Percentiles rank a stretch among this genome's conserved stretches.
These are phyloP conservation scores for Daedaleopsis sinensis DNA, from an alignment of 768 basidiomycete genomes.

Conservation along the genomic window DNA sequence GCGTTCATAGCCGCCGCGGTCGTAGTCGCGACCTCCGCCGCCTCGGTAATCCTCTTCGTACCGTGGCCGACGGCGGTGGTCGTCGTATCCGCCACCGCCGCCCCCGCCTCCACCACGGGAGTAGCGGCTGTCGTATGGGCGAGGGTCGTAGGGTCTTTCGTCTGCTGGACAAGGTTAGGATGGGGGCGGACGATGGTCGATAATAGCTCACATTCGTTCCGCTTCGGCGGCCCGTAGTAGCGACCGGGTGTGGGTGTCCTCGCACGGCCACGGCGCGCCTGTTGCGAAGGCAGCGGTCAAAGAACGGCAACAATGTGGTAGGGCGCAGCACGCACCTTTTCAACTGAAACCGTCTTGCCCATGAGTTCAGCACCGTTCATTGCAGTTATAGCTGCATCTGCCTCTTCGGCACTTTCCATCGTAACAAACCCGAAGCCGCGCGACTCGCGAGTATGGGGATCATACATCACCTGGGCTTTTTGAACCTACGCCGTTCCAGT, in stretches of 20 bases:
- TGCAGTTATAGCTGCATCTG: conserved; percentile 86
- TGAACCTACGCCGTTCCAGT: conserved; percentile 47
- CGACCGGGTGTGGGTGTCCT: conserved; percentile 92
- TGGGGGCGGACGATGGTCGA: not conserved
- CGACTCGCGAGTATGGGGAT: conserved; percentile 70
- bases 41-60: conserved; percentile 46
- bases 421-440: conserved; percentile 91
- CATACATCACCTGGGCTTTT: conserved; percentile 66
- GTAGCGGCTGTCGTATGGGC: conserved; percentile 91
- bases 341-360: conserved; percentile 88
- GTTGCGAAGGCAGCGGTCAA: not conserved
- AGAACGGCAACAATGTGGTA: not conserved
- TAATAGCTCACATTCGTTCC: conserved; percentile 56
- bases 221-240: conserved; percentile 93
- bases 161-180: conserved; percentile 45
- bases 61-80: conserved; percentile 53
- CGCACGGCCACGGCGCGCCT: conserved; percentile 90
- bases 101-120: conserved; percentile 29
- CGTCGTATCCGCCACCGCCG: conserved; percentile 35
- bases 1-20: conserved; percentile 41
- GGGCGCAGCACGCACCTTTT: conserved; percentile 59
- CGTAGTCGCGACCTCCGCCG: conserved; percentile 38
- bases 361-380: conserved; percentile 83
- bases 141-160: conserved; percentile 89
- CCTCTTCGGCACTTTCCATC: conserved; percentile 83